Percentiles rank a stretch among this genome's conserved stretches.
These are phyloP conservation scores for Tephrocybe rancida DNA, from an alignment of 768 basidiomycete genomes.

Conservation along the genomic window DNA sequence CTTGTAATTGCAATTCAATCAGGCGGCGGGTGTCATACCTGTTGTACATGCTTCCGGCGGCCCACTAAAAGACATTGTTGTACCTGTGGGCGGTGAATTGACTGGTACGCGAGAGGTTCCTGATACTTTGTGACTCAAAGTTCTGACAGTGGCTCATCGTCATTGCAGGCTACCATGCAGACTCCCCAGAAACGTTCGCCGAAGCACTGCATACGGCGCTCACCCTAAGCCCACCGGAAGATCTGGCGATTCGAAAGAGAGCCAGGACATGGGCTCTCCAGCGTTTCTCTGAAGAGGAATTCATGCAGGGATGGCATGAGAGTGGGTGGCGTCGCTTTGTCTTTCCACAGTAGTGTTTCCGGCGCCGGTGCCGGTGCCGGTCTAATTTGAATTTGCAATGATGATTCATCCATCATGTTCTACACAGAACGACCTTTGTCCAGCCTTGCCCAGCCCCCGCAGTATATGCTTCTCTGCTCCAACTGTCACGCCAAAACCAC, in stretches of 20 bases:
- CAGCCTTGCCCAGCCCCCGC: too few species aligned
- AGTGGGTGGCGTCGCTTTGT: conserved; percentile 53
- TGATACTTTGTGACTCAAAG: not conserved
- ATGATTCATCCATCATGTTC: not conserved
- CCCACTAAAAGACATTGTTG: conserved; percentile 88
- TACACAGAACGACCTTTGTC: not conserved
- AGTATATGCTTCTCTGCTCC: too few species aligned
- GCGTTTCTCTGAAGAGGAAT: conserved; percentile 76
- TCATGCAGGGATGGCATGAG: conserved; percentile 73
- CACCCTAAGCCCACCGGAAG: conserved; percentile 53
- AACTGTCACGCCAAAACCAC: too few species aligned
- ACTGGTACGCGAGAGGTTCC: conserved; percentile 50
- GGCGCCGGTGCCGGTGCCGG: not conserved
- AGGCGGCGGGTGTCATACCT: conserved; percentile 95
- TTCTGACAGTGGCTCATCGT: not conserved
- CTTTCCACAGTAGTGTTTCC: not conserved
- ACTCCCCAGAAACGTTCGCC: conserved; percentile 64
- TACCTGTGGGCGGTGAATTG: conserved; percentile 68
- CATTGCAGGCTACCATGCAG: conserved; percentile 76
- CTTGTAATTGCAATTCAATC: conserved; percentile 1
- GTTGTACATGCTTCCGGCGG: conserved; percentile 94
- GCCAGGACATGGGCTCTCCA: conserved; percentile 74
- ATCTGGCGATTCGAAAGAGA: conserved; percentile 62
- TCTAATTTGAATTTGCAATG: too few species aligned
- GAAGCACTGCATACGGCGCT: conserved; percentile 65